Conservation (phyloP, 352 stramenopile species). For the Phytophthora aleatoria region DNA sequence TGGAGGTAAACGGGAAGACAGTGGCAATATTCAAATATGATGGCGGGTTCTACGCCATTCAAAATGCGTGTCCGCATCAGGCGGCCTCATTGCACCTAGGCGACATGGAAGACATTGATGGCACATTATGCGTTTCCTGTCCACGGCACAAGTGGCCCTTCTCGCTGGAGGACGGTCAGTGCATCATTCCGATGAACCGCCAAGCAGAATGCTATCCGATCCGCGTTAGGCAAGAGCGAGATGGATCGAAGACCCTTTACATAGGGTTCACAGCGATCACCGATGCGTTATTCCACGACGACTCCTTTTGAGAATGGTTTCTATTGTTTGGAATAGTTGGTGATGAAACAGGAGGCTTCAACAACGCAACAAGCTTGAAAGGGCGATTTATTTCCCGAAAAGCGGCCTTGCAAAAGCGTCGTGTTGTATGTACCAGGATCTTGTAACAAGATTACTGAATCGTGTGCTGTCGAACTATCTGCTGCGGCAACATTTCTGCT, state of each 20-base stretch:
- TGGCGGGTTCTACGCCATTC: slow-evolving; percentile 70
- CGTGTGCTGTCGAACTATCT: too few relatives aligned
- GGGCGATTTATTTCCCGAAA: not conserved
- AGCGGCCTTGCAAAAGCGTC: not conserved
- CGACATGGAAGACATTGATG: slow-evolving; percentile 87
- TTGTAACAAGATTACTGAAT: slow-evolving; percentile 3
- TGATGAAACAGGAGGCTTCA: slow-evolving; percentile 4
- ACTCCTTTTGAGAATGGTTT: slow-evolving; percentile 62
- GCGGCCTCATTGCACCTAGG: slow-evolving; percentile 80
- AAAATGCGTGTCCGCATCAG: slow-evolving; percentile 82
- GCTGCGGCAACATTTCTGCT: too few relatives aligned
- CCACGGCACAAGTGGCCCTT: slow-evolving; percentile 86
- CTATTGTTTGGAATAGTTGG: not conserved
- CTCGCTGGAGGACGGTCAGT: slow-evolving; percentile 76
- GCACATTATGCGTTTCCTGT: slow-evolving; percentile 70
- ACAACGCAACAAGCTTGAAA: slow-evolving; percentile 2
- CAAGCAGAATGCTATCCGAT: slow-evolving; percentile 72
- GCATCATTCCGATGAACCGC: slow-evolving; percentile 53
- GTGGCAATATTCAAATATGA: slow-evolving; percentile 87
- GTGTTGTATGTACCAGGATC: not conserved
- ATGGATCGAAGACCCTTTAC: slow-evolving; percentile 63
- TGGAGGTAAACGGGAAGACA: slow-evolving; percentile 63
- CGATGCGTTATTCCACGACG: slow-evolving; percentile 65
- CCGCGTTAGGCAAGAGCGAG: slow-evolving; percentile 42
- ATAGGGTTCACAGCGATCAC: slow-evolving; percentile 70